Evolutionary conservation across 2,329 filamentous ascomycete species (phyloP), one percentile per base, ranked within the genome.

Genomic region (Diplodia sapinea): DNA sequence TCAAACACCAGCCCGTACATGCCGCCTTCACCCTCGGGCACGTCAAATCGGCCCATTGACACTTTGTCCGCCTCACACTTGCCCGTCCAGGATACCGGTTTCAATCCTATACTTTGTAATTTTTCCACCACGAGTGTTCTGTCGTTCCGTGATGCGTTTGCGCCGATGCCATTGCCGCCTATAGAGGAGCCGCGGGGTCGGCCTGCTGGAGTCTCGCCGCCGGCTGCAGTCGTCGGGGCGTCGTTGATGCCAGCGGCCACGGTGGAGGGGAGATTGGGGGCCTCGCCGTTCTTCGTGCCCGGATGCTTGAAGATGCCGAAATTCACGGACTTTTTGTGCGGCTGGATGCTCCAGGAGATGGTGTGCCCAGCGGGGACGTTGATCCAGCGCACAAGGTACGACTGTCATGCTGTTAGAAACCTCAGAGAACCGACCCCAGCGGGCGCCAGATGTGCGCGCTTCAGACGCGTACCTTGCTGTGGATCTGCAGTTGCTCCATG

Each of bases 301-400:
- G 95, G 94, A 78, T 98, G 95, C 79, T 97, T 98, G 81, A 99
- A 96, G 75, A 99, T 91, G 76, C 94, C 95, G 78, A 99, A 97
- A 82, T 98, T 97, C 80, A 99, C 91, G 68, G 94, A 97, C 82
- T 97, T 98, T 83, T 96, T 98, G 79, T 98, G 93, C 52, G 95
- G 95, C 77, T 98, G 94, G 49, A 99, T 88, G 75, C 93, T 97
- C 95, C 95, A 99, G 17, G 94, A 97, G 74, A 99, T 93, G 62
- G 94, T 97, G 79, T 97, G 90, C 65, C 91, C 91, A 71, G 93
- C 89, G 67, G 93, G 89, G 73, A 97, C 94, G 77, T 93, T 91
- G 73, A 97, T 92, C 94, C 95, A 99, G 76, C 95, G 93, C 68
- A 99, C 92, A 73, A 99, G 93, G 82, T 99, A 99, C 71, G 93